Base-by-base conservation (phyloP, 352 stramenopile genomes). In the Phytophthora litchii region DNA sequence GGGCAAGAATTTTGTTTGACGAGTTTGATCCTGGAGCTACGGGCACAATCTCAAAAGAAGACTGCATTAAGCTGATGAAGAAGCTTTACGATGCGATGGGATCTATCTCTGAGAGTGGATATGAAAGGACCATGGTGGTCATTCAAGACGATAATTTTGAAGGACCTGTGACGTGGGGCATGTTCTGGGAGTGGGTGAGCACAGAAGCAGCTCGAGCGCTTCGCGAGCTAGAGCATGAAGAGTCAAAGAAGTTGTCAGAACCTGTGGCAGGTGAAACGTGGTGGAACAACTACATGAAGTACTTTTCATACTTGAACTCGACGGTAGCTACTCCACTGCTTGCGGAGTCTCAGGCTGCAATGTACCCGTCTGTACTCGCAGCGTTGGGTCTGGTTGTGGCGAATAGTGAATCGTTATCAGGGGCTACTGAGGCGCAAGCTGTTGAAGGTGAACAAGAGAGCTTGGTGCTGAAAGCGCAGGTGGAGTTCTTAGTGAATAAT, bases 181-280 rank as follows among this genome's bases (percentile, higher is more conserved):
- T 91, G 78, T 95, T 93, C 55, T 95, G 85, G 85, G 78, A 91
- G 49, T 95, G 83, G 83, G 87, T 95, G 21, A 95, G 87, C 48
- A 79, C 78, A 0, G 83, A 94, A 65, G 87, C 87, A 5, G 81
- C 86, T 35, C 60, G 64, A 8, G 85, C 86, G 14, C 71, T 95
- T 23, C 74, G 72, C 14, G 67, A 81, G 20, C 64, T 95, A 11
- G 80, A 95, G 46, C 60, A 83, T 40, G 70, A 84, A 59, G 69
- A 88, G 23, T 65, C 75, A 7, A 70, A 70, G 10, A 72, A 74
- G 35, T 51, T 86, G 27, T 71, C 54, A 0, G 73, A 83, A 27
- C 60, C 75, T 16, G 71, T 79, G 11, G 36, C 70, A 0, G 64
- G 62, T 25, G 76, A 83, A 53, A 80, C 67, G 32, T 95, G 86